Percentiles rank a stretch among this genome's conserved stretches.
Conservation (phyloP, 2,329 filamentous ascomycete genomes). For the Epichloe sibirici region DNA sequence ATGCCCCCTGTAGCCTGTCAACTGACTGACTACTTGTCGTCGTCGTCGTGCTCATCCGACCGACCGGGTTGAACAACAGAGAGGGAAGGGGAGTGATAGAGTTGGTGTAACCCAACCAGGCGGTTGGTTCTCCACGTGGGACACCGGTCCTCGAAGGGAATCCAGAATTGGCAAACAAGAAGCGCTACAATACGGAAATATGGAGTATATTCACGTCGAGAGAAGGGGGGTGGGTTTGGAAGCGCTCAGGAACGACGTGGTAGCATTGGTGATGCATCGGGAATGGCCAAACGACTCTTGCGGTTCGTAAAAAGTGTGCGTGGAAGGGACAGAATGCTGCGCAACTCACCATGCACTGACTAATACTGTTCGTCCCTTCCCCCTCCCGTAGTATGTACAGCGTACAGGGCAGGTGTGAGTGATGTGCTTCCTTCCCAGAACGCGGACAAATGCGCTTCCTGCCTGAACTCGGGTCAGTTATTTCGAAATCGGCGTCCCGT, state of each 20-base stretch:
- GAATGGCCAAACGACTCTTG: background rate
- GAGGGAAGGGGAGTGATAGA: background rate
- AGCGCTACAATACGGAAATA: background rate
- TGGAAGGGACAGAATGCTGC: background rate
- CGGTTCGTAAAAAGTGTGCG: background rate
- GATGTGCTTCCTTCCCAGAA: too few species aligned
- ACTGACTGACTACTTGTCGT: background rate
- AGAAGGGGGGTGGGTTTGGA: background rate
- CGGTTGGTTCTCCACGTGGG: constrained; percentile 7
- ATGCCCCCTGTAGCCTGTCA: background rate
- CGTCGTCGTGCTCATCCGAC: constrained; percentile 2
- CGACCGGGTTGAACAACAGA: background rate
- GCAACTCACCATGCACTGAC: background rate
- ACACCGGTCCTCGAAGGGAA: background rate
- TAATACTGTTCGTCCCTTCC: background rate
- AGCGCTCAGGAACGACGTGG: background rate
- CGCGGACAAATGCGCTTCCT: background rate
- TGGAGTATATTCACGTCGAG: background rate
- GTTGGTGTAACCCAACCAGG: constrained; percentile 6
- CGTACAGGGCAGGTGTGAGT: too few species aligned
- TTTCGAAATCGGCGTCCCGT: too few species aligned
- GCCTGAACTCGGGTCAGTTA: too few species aligned
- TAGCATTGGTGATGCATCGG: too few species aligned
- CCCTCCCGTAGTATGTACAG: too few species aligned
- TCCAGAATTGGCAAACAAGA: background rate